A percentile compares a stretch with the other conserved stretches of the same genome.
phyloP scores from a whole-genome alignment of 495 filamentous ascomycete genomes.

The Aspergillus affinis region DNA sequence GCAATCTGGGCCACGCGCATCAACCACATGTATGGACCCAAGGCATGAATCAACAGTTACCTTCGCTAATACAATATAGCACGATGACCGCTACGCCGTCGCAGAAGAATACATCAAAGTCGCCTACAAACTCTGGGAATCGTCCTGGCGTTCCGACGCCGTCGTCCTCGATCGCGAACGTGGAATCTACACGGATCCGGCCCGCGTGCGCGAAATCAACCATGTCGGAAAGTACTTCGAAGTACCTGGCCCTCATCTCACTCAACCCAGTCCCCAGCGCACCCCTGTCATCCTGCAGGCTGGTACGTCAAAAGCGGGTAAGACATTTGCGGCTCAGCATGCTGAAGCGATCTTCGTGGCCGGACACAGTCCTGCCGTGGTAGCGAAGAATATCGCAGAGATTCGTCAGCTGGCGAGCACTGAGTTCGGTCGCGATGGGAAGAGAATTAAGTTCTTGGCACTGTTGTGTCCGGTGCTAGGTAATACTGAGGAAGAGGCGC shows the following conservation, averaged over 20 bases:
- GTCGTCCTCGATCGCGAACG: constrained; percentile 54
- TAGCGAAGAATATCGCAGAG: constrained; percentile 49
- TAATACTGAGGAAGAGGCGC: constrained; percentile 53
- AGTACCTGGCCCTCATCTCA: constrained; percentile 65
- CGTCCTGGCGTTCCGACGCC: constrained; percentile 68
- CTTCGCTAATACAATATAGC: constrained; percentile 33
- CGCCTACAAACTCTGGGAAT: constrained; percentile 69
- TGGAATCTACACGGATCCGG: constrained; percentile 60
- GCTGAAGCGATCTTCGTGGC: constrained; percentile 55
- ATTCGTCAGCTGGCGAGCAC: constrained; percentile 47
- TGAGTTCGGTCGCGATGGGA: constrained; percentile 47
- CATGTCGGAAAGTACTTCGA: constrained; percentile 65
- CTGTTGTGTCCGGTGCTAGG: constrained; percentile 52
- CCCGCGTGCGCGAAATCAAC: constrained; percentile 61
- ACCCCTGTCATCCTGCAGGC: constrained; percentile 67
- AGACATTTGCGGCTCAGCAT: constrained; percentile 62
- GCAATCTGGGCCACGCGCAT: constrained; percentile 55
- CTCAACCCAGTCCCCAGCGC: constrained; percentile 62
- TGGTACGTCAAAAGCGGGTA: constrained; percentile 62
- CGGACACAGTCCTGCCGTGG: constrained; percentile 46
- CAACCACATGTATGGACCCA: constrained; percentile 42
- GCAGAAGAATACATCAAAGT: constrained; percentile 69
- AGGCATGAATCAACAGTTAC: background rate
- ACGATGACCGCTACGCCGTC: constrained; percentile 66
- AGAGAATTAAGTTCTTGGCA: constrained; percentile 54